Evolutionary conservation across 2,329 filamentous ascomycete genomes (phyloP), one percentile per base, ranked within the genome.

Genomic region (Fusarium staphyleae): DNA sequence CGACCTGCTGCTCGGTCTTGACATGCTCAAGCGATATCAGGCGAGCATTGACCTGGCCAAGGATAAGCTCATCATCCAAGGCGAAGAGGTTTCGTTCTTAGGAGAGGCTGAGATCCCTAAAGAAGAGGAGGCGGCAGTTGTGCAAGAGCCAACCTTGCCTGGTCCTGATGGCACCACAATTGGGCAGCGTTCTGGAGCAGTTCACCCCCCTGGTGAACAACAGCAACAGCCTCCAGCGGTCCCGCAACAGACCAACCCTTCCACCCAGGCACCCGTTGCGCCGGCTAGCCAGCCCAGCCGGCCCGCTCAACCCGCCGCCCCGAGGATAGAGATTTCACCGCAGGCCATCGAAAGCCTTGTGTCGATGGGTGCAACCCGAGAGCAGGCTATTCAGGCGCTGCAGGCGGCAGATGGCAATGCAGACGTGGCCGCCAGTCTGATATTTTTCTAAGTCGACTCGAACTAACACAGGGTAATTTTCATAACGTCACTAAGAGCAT

Each of bases 21-120:
- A 99, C 73, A 99, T 99, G 91, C 81, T 99, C 57, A 97, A 96
- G 77, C 86, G 95, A 32, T 93, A 98, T 74, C 93, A 96, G 74
- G 95, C 93, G 29, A 89, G 84, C 66, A 93, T 99, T 68, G 95
- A 99, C 72, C 82, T 99, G 11, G 83, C 86, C 60, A 88, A 88
- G 68, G 91, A 95, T 68, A 90, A 87, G 59, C 84, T 99, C 14
- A 83, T 96, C 58, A 96, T 99, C 64, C 90, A 95, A 67, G 90
- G 88, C 49, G 87, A 92, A 62, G 90, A 95, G 63, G 90, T 99
- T 5, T 85, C 89, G 0, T 99, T 99, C 74, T 78, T 99, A 11
- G 89, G 91, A 39, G 95, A 98, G 75, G 89, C 89, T 3, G 93
- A 99, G 62, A 96, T 98, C 45, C 95, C 95, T n/a, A 96, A 89